Evolutionary conservation across 768 basidiomycete genomes (phyloP), one percentile per base, ranked within the genome.

Genomic region (Pleurotus tuber-regium): DNA sequence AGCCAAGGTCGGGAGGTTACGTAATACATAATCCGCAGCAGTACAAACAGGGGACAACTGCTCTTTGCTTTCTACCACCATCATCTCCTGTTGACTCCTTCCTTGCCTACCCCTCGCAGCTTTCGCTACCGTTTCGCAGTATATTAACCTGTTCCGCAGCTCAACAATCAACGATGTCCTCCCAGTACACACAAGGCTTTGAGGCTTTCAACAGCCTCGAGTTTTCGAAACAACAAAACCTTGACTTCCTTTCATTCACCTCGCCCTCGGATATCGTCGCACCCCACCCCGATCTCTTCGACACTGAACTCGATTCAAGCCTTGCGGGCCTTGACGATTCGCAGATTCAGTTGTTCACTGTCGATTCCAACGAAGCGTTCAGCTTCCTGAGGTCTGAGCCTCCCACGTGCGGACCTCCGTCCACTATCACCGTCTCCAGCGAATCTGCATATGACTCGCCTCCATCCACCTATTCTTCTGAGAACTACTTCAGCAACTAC

Each of bases 251-350:
- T 70, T 84, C 83, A 65, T 84, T 85, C 70, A 80, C 82, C 61
- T 75, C 79, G 56, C 78, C 82, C 58, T 73, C 80, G 53, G 87
- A 89, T 70, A 78, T 87, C 69, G 75, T 83, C 60, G 87, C 86
- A 48, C 87, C 89, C 38, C 81, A 86, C 63, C 86, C 87, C 55
- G 89, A 91, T 75, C 76, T 83, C 57, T 92, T 92, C 72, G 90
- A 92, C 65, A 79, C 79, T 46, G 90, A 92, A 70, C 79, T 92
- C 61, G 89, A 90, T 69, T 74, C 73, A 28, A 79, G 73, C 70
- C 80, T 89, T 61, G 81, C 81, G 60, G 82, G 78, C 38, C 79
- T 84, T 64, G 81, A 86, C 72, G 77, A 83, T 56, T 69, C 74
- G 65, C 76, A 82, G 61, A 74, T 82, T 51, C 80, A 84, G 64